These are phyloP conservation scores for Zelopaecilomyces penicillatus DNA, from an alignment of 2,329 filamentous ascomycete species.

Conservation along the genomic window DNA sequence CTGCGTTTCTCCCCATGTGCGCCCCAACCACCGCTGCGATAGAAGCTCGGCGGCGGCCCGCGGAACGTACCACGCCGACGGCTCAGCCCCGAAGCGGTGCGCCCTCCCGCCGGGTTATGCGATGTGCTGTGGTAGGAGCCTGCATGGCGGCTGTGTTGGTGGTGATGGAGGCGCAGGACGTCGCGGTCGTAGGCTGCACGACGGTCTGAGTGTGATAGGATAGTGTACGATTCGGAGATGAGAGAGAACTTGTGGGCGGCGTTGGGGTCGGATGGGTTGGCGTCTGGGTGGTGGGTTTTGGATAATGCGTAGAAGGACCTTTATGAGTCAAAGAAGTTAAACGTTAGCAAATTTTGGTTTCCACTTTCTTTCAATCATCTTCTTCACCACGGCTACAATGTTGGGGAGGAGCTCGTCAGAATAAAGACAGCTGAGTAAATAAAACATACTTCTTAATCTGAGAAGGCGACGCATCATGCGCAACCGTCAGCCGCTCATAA, in stretches of 20 bases:
- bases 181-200: slow-evolving; percentile 76
- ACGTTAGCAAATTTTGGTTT: neutral
- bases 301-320: slow-evolving; percentile 84
- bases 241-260: slow-evolving; percentile 71
- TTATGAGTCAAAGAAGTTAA: neutral
- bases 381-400: too few relatives aligned
- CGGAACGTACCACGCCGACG: slow-evolving; percentile 66
- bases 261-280: slow-evolving; percentile 66
- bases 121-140: slow-evolving; percentile 46
- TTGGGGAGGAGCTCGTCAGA: neutral
- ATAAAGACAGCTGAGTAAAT: neutral
- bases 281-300: slow-evolving; percentile 87
- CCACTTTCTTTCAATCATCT: too few relatives aligned
- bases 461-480: slow-evolving; percentile 55
- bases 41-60: slow-evolving; percentile 86
- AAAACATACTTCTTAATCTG: slow-evolving; percentile 73
- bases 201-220: slow-evolving; percentile 64
- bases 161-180: slow-evolving; percentile 35
- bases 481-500: slow-evolving; percentile 75
- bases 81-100: slow-evolving; percentile 74
- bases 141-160: slow-evolving; percentile 22
- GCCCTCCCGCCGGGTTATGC: slow-evolving; percentile 55
- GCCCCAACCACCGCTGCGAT: slow-evolving; percentile 72
- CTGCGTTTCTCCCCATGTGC: slow-evolving; percentile 50
- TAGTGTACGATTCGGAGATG: slow-evolving; percentile 75